Percentiles rank a stretch among this genome's conserved stretches.
Conservation (phyloP, 2,329 filamentous ascomycete genomes). For the Ophiostoma piceae region DNA sequence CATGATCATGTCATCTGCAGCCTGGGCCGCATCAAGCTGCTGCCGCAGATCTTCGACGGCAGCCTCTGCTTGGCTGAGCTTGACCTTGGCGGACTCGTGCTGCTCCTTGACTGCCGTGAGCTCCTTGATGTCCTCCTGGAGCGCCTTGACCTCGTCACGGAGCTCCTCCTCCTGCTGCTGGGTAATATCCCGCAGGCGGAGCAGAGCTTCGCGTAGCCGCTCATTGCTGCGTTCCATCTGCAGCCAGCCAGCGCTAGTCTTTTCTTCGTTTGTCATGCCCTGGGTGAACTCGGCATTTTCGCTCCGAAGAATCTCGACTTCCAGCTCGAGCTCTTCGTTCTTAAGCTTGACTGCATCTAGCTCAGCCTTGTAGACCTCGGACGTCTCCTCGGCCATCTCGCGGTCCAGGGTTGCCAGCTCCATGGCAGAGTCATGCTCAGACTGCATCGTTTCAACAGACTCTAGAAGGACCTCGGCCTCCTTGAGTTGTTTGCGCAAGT, state of each 20-base stretch:
- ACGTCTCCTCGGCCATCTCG: conserved; percentile 93
- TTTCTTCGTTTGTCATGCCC: conserved; percentile 83
- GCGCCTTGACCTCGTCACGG: conserved; percentile 64
- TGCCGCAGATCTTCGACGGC: conserved; percentile 81
- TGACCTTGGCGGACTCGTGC: conserved; percentile 64
- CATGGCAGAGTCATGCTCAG: conserved; percentile 77
- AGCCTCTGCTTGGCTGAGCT: conserved; percentile 64
- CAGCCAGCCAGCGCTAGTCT: conserved; percentile 78
- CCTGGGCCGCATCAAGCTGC: conserved; percentile 82
- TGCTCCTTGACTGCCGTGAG: conserved; percentile 62
- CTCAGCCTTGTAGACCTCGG: conserved; percentile 75
- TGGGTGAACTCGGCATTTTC: conserved; percentile 81
- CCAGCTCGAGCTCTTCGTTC: conserved; percentile 77
- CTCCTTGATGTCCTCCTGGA: conserved; percentile 70
- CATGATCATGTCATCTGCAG: conserved; percentile 90
- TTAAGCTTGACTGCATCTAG: conserved; percentile 70
- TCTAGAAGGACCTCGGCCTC: conserved; percentile 67
- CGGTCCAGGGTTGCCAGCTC: conserved; percentile 85
- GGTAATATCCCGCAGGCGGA: conserved; percentile 79
- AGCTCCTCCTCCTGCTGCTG: conserved; percentile 79
- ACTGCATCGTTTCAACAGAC: conserved; percentile 65
- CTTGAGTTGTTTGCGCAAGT: conserved; percentile 71
- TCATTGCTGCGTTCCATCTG: conserved; percentile 91
- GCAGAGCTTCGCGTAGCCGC: conserved; percentile 74
- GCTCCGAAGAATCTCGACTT: conserved; percentile 78